Evolutionary conservation across 2,329 filamentous ascomycete genomes (phyloP).

Genomic region (Neobulgaria alba): DNA sequence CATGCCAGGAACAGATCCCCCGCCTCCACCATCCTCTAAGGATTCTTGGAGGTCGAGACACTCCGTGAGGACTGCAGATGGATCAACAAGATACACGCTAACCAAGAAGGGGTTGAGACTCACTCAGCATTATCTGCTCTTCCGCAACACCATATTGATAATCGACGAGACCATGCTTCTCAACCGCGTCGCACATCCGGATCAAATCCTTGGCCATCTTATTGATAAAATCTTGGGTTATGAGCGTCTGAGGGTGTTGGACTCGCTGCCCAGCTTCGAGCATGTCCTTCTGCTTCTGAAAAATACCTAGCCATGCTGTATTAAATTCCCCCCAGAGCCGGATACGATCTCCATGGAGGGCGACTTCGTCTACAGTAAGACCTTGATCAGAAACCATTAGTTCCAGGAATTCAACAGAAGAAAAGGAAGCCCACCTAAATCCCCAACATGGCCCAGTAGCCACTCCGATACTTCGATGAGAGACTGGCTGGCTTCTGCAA

Average conservation of each 20-base stretch:
- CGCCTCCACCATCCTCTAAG: constrained; percentile 17
- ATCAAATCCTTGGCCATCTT: constrained; percentile 78
- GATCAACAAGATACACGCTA: neutral
- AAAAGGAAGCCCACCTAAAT: constrained; percentile 48
- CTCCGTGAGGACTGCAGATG: constrained; percentile 38
- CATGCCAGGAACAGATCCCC: constrained; percentile 5
- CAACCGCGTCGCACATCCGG: constrained; percentile 74
- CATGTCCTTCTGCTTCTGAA: constrained; percentile 77
- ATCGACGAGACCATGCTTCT: constrained; percentile 89
- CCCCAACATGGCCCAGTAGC: constrained; percentile 55
- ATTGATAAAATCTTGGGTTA: constrained; percentile 61
- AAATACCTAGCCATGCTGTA: constrained; percentile 75
- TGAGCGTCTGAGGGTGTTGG: constrained; percentile 45
- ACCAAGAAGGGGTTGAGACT: constrained; percentile 27
- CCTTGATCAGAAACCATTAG: constrained; percentile 46
- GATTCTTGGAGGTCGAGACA: constrained; percentile 46
- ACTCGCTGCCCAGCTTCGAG: constrained; percentile 33
- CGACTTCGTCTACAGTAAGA: constrained; percentile 73
- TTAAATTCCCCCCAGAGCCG: constrained; percentile 94
- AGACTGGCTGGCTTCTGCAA: constrained; percentile 49
- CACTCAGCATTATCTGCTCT: constrained; percentile 79
- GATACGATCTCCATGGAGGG: constrained; percentile 65
- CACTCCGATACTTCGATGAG: constrained; percentile 57
- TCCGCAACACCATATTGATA: constrained; percentile 97
- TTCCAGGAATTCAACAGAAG: constrained; percentile 23